Evolutionary conservation across 2,329 filamentous ascomycete species (phyloP).

Genomic region (Sarocladium oryzae): DNA sequence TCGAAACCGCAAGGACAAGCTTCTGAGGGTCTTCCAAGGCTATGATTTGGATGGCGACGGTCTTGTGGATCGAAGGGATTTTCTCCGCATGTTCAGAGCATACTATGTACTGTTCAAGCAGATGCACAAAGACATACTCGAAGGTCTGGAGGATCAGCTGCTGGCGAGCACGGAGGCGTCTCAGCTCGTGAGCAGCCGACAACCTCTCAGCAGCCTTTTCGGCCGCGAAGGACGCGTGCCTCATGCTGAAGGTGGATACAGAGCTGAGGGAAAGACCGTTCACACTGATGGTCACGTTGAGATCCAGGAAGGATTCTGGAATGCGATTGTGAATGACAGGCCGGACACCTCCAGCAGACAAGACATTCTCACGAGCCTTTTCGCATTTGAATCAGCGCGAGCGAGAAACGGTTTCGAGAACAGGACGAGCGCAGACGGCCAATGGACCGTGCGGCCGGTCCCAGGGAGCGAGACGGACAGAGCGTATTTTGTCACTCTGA

Average conservation of each 20-base stretch:
- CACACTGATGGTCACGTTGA: conserved; percentile 58
- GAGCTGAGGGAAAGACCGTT: conserved; percentile 60
- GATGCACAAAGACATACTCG: conserved; percentile 76
- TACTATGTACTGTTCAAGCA: conserved; percentile 90
- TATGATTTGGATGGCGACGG: conserved; percentile 90
- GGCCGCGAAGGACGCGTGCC: conserved; percentile 67
- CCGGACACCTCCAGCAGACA: conserved; percentile 55
- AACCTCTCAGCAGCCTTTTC: conserved; percentile 69
- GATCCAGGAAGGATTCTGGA: conserved; percentile 49
- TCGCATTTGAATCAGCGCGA: conserved; percentile 29
- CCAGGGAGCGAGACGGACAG: conserved; percentile 18
- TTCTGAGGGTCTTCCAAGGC: conserved; percentile 72
- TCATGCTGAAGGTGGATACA: conserved; percentile 47
- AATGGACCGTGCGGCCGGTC: conserved; percentile 1
- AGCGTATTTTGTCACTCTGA: conserved; percentile 36
- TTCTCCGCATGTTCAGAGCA: conserved; percentile 83
- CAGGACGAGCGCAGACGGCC: not conserved
- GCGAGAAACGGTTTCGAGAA: conserved; percentile 23
- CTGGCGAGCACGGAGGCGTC: conserved; percentile 69
- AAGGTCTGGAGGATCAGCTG: conserved; percentile 70
- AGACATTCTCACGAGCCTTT: conserved; percentile 51
- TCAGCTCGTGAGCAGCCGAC: conserved; percentile 67
- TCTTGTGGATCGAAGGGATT: conserved; percentile 77
- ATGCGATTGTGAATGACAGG: conserved; percentile 52
- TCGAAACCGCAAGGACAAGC: conserved; percentile 59